Conservation (phyloP, 768 basidiomycete genomes). For the Sarcodon sp. region DNA sequence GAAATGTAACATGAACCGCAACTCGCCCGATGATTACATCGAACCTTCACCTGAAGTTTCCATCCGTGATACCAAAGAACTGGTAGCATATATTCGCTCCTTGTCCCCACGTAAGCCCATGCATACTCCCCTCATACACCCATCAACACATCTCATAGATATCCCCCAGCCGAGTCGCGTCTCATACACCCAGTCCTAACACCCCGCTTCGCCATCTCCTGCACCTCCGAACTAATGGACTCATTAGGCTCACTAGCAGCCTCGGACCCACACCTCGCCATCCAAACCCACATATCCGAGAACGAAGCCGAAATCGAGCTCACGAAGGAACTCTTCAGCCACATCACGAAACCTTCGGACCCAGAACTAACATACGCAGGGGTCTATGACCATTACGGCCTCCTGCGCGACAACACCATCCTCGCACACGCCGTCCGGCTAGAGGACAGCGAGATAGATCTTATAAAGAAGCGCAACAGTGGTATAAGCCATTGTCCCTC, state of each 20-base stretch:
- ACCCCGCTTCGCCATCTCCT: conserved; percentile 93
- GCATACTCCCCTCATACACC: not conserved
- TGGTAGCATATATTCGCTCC: conserved; percentile 59
- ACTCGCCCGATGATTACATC: conserved; percentile 55
- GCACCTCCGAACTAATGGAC: conserved; percentile 55
- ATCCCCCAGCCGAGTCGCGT: conserved; percentile 17
- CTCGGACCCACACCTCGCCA: conserved; percentile 46
- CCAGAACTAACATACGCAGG: conserved; percentile 46
- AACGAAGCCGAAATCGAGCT: conserved; percentile 60
- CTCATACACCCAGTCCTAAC: conserved; percentile 87
- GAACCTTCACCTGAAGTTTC: conserved; percentile 52
- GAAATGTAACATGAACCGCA: conserved; percentile 88
- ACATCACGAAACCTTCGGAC: conserved; percentile 5
- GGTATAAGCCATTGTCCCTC: conserved; percentile 91
- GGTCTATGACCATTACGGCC: conserved; percentile 69
- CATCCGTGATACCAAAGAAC: conserved; percentile 41
- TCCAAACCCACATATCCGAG: conserved; percentile 93
- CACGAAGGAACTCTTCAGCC: conserved; percentile 55
- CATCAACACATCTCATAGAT: conserved; percentile 8
- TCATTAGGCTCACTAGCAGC: conserved; percentile 50
- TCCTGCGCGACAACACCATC: conserved; percentile 71
- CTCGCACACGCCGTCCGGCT: conserved; percentile 84
- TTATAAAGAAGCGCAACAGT: conserved; percentile 51
- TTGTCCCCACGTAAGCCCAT: conserved; percentile 20
- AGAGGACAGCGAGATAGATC: conserved; percentile 53